Evolutionary conservation across 1,139 yeast species (phyloP).

Genomic region (Blastobotrys ciferrii): DNA sequence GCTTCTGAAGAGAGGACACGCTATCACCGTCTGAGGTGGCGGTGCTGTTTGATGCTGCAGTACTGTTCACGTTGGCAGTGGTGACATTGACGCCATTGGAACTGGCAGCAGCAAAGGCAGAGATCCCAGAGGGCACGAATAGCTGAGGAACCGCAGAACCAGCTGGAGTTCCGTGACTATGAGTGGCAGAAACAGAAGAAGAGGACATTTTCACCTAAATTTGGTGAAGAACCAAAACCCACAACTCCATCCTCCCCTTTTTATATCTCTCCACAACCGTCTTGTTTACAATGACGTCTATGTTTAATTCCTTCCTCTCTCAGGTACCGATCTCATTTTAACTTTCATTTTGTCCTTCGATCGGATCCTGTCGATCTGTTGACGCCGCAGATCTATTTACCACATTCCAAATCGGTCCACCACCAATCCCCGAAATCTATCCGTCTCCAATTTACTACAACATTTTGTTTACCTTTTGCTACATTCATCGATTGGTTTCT

Average conservation of each 20-base stretch:
- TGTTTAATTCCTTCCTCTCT: constrained; percentile 3
- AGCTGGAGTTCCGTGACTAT: constrained; percentile 7
- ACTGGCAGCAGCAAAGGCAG: background rate
- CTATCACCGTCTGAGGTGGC: background rate
- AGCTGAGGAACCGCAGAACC: constrained; percentile 7
- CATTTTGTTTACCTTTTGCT: background rate
- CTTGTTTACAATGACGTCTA: background rate
- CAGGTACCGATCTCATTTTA: background rate
- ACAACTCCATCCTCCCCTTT: no score
- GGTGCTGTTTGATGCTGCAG: background rate
- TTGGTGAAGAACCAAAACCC: constrained; percentile 6
- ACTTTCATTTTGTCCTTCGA: background rate
- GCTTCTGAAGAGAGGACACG: background rate
- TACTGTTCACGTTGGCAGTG: background rate
- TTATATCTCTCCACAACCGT: no score
- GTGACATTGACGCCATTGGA: background rate
- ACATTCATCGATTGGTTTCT: no score
- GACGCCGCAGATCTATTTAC: background rate
- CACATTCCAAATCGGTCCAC: background rate
- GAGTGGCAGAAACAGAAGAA: constrained; percentile 7
- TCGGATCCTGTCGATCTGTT: background rate
- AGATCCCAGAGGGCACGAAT: constrained; percentile 1
- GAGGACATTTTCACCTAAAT: constrained; percentile 6
- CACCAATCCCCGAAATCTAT: background rate
- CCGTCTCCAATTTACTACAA: no score